phyloP scores from a whole-genome alignment of 805 yeast genomes.

The Metschnikowia corniflorae region DNA sequence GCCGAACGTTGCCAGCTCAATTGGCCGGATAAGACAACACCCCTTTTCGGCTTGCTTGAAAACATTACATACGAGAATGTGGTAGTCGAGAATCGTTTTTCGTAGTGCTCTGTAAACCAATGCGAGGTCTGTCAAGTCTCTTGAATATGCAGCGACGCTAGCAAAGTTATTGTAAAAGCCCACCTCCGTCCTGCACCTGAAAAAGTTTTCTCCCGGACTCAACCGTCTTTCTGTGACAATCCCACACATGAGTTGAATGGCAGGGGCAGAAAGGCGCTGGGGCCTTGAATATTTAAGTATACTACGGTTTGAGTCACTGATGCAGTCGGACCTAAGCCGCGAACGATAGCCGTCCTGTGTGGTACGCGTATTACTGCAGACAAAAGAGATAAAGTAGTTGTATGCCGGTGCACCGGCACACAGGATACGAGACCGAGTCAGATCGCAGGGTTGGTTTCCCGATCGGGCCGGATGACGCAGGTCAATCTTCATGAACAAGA shows the following conservation, averaged over 20 bases:
- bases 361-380: too few species aligned
- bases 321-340: too few species aligned
- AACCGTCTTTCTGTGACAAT: constrained; percentile 22
- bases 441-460: too few species aligned
- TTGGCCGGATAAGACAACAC: constrained; percentile 25
- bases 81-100: constrained; percentile 33
- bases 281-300: too few species aligned
- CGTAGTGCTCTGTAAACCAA: constrained; percentile 28
- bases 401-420: too few species aligned
- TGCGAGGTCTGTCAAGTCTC: constrained; percentile 14
- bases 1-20: constrained; percentile 20
- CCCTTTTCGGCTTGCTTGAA: constrained; percentile 15
- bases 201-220: constrained; percentile 32
- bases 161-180: constrained; percentile 33
- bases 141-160: constrained; percentile 30
- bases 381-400: too few species aligned
- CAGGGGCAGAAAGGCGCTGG: neutral
- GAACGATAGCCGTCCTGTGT: too few species aligned
- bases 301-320: neutral
- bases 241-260: neutral
- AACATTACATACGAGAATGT: constrained; percentile 31
- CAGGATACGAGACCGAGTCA: too few species aligned
- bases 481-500: too few species aligned
- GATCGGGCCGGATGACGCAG: too few species aligned
- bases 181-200: constrained; percentile 29